phyloP scores from a whole-genome alignment of 148 eudicot genomes.

The Cornus florida region DNA sequence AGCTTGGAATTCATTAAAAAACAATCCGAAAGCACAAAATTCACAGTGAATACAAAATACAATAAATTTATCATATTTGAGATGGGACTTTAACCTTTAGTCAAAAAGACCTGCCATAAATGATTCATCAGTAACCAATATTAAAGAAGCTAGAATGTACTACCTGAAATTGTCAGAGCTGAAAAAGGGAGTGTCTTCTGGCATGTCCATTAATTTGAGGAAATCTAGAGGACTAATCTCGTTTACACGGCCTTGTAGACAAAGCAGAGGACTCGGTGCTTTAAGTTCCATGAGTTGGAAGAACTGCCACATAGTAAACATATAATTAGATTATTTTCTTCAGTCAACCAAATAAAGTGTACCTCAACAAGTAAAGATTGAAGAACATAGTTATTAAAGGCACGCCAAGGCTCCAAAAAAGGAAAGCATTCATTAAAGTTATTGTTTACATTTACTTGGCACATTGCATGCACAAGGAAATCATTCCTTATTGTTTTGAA shows the following conservation, averaged over 20 bases:
- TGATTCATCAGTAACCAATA: not conserved
- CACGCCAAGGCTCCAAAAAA: not conserved
- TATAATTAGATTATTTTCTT: conserved; percentile 1
- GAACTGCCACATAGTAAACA: conserved; percentile 30
- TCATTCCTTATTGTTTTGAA: no score
- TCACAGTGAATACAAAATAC: no score
- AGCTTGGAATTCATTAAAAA: not conserved
- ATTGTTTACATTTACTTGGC: no score
- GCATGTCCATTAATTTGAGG: conserved; percentile 63
- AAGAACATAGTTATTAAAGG: not conserved
- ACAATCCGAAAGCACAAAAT: no score
- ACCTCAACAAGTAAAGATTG: not conserved
- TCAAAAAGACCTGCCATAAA: not conserved
- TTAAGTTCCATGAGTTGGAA: conserved; percentile 65
- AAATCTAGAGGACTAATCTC: conserved; percentile 69
- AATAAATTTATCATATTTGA: no score
- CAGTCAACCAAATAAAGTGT: conserved; percentile 1
- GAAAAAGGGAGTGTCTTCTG: conserved; percentile 70
- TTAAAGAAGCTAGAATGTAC: conserved; percentile 10
- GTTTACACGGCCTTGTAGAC: conserved; percentile 37
- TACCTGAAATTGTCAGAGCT: conserved; percentile 71
- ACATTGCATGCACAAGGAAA: no score
- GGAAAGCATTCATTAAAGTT: no score
- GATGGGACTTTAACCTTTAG: no score
- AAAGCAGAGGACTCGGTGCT: conserved; percentile 47